Percentiles rank a stretch among this genome's conserved stretches.
Evolutionary conservation across 1,139 yeast genomes (phyloP).

Genomic region (Debaryomycetaceae sp.): DNA sequence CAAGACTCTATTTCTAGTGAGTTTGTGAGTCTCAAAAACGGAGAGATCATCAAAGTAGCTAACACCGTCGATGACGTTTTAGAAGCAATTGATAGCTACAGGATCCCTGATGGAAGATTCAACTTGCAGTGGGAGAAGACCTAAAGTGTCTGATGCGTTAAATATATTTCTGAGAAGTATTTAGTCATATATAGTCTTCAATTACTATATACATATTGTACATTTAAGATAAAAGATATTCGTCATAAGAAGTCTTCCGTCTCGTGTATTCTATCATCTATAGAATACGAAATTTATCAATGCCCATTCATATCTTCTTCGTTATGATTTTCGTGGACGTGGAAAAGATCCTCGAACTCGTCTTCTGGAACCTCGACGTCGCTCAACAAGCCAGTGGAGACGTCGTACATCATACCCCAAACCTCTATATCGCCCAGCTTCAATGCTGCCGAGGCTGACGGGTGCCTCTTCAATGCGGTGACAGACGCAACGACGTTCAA

Average conservation of each 20-base stretch:
- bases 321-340: constrained; percentile 31
- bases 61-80: constrained; percentile 65
- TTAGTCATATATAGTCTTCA: not conserved
- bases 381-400: constrained; percentile 65
- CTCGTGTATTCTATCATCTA: too few species aligned
- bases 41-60: constrained; percentile 68
- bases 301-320: not conserved
- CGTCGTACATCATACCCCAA: constrained; percentile 88
- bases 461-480: constrained; percentile 60
- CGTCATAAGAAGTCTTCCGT: not conserved
- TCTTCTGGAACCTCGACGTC: constrained; percentile 54
- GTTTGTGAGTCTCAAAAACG: constrained; percentile 66
- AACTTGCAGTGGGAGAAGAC: constrained; percentile 64
- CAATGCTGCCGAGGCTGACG: constrained; percentile 71
- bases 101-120: constrained; percentile 72
- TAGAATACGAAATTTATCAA: not conserved
- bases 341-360: constrained; percentile 49
- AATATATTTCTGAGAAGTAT: not conserved
- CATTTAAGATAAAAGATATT: not conserved
- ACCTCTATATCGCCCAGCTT: constrained; percentile 74
- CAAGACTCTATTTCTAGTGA: constrained; percentile 56
- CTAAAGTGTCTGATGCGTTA: constrained; percentile 8
- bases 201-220: not conserved
- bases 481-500: constrained; percentile 69
- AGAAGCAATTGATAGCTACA: constrained; percentile 55